Conservation (phyloP, 805 yeast species). For the Wickerhamomyces hampshirensis region DNA sequence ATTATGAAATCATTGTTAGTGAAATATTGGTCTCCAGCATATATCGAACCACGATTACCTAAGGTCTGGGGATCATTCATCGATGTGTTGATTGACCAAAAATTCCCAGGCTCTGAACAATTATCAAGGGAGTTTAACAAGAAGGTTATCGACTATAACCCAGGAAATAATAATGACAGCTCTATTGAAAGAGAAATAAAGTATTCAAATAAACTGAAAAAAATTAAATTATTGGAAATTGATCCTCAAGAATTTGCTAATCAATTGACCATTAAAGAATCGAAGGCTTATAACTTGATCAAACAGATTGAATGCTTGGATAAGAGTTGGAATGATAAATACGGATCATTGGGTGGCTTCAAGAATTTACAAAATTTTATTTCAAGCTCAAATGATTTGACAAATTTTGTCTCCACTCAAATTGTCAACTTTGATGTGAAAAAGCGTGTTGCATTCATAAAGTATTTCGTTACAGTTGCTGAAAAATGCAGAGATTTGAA, state of each 20-base stretch:
- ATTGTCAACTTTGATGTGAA: constrained; percentile 61
- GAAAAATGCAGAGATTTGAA: constrained; percentile 69
- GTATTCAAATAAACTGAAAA: constrained; percentile 24
- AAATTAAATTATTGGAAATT: constrained; percentile 55
- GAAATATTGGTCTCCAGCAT: constrained; percentile 64
- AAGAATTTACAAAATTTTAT: constrained; percentile 60
- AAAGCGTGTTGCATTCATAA: constrained; percentile 62
- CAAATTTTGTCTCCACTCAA: constrained; percentile 76
- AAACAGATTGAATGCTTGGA: constrained; percentile 69
- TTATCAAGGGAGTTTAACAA: constrained; percentile 34
- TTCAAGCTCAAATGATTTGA: constrained; percentile 70
- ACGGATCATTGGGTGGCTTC: constrained; percentile 50
- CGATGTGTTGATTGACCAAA: constrained; percentile 33
- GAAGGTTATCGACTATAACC: constrained; percentile 27
- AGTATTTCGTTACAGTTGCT: constrained; percentile 75
- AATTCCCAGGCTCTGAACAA: constrained; percentile 39
- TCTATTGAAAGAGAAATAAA: background rate
- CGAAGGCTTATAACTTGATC: constrained; percentile 60
- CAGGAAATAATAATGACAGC: constrained; percentile 3
- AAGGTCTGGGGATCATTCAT: constrained; percentile 35
- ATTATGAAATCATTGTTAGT: constrained; percentile 63
- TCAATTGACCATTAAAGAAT: constrained; percentile 80
- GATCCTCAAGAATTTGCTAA: constrained; percentile 76
- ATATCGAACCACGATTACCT: constrained; percentile 41
- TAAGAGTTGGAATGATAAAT: constrained; percentile 69